Base-by-base conservation (phyloP, 495 filamentous ascomycete genomes). In the Hyaloscypha hepaticicola region DNA sequence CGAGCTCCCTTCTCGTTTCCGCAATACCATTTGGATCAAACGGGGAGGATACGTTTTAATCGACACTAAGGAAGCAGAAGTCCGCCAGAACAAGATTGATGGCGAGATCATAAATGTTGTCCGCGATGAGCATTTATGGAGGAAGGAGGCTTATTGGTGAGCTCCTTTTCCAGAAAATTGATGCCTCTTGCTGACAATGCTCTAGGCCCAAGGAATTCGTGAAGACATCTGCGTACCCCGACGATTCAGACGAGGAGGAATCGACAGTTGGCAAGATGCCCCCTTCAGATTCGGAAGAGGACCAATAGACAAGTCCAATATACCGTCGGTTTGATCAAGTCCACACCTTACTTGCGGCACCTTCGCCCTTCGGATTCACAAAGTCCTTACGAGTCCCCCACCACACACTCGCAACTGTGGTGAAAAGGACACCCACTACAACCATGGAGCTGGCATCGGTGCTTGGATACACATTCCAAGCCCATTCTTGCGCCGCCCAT, bases 401-500 rank as follows among this genome's bases (percentile, higher is more conserved):
- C 86, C 86, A 90, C 6, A 85, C 75, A 31, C 83, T 79, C 11
- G 80, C 77, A 4, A 95, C 88, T 58, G 87, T 88, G 16, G 85
- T 63, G 28, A 81, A 85, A 58, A 97, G 78, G 24, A 85, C 83
- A 11, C 80, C 82, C 12, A 97, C 90, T 31, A 96, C 94, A 22
- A 87, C 82, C 63, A 77, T 77, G 11, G 93, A 96, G 74, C 94
- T 98, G 53, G 71, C 65, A 58, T 87, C 77, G 27, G 93, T 96
- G 73, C 92, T 96, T n/a, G 95, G 95, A 76, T 88, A 99, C 2
- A 92, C 86, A 72, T 97, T 97, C 95, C 95, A 99, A 11, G 91
- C 92, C 92, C 90, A 94, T 70, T 99, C 95, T 74, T 99, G 95
- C 52, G 84, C 80, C 8, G 80, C 88, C 93, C 94, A 99, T 1